A percentile compares a stretch with the other conserved stretches of the same genome.
Evolutionary conservation across 1,284 basidiomycete species (phyloP).

Genomic region (Boletus sp.): DNA sequence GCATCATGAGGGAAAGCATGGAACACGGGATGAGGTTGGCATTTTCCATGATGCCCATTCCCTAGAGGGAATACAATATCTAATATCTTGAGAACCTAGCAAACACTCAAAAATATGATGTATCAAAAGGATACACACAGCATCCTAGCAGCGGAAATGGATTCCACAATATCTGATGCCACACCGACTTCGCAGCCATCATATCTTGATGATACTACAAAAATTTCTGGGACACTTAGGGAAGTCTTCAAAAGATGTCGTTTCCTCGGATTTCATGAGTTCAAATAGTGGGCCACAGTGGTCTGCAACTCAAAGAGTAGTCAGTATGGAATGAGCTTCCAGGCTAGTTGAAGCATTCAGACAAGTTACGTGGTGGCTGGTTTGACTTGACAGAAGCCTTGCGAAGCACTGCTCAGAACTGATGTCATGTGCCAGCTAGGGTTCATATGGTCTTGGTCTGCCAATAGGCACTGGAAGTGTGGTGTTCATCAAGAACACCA

Average conservation of each 20-base stretch:
- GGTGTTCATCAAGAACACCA: background rate
- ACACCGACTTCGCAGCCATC: background rate
- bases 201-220: too few species aligned
- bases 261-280: too few species aligned
- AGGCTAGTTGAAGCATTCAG: too few species aligned
- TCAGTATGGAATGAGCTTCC: background rate
- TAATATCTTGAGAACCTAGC: background rate
- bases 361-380: too few species aligned
- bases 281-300: too few species aligned
- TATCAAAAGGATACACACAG: background rate
- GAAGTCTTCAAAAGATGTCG: too few species aligned
- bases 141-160: conserved; percentile 1
- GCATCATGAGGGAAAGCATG: background rate
- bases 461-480: background rate
- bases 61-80: background rate
- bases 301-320: too few species aligned
- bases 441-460: too few species aligned
- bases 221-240: too few species aligned
- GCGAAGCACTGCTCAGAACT: background rate
- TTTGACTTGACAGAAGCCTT: too few species aligned
- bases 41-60: background rate
- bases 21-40: background rate
- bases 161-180: background rate
- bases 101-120: background rate
- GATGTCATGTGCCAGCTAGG: background rate